These are phyloP conservation scores for Pythium sukuiense DNA, from an alignment of 352 stramenopile genomes.

Conservation along the genomic window DNA sequence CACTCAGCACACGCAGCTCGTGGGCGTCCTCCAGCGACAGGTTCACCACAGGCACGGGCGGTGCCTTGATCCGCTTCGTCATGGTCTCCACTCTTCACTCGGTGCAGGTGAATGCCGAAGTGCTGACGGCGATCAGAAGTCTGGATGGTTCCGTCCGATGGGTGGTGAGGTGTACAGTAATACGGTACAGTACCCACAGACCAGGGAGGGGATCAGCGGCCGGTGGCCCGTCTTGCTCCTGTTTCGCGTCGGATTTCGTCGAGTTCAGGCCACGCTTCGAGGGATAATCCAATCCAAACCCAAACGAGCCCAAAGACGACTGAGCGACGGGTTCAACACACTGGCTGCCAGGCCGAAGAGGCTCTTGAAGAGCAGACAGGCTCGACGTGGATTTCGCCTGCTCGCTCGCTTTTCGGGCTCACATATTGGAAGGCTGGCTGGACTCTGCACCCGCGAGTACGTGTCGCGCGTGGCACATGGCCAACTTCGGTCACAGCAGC, in stretches of 20 bases:
- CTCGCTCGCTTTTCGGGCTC: not conserved
- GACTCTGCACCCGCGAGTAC: not conserved
- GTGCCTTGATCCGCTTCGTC: constrained; percentile 13
- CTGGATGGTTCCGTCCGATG: no score
- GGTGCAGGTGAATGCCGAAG: not conserved
- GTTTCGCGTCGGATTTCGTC: not conserved
- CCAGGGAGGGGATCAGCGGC: not conserved
- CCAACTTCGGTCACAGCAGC: not conserved
- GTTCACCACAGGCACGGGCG: not conserved
- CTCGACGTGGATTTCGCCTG: not conserved
- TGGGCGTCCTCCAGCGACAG: constrained; percentile 19
- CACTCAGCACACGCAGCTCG: constrained; percentile 21
- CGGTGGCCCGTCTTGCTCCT: not conserved
- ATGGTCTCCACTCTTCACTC: not conserved
- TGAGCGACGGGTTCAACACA: no score
- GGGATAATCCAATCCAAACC: no score
- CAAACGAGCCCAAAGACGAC: no score
- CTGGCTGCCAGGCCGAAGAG: no score
- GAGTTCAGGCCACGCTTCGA: not conserved
- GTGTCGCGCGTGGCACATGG: not conserved
- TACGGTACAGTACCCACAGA: no score
- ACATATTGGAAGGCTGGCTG: not conserved
- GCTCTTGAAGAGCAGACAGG: no score
- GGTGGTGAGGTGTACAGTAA: no score
- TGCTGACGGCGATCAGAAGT: not conserved